phyloP scores from a whole-genome alignment of 2,329 filamentous ascomycete genomes.

The Trichoderma sp. region DNA sequence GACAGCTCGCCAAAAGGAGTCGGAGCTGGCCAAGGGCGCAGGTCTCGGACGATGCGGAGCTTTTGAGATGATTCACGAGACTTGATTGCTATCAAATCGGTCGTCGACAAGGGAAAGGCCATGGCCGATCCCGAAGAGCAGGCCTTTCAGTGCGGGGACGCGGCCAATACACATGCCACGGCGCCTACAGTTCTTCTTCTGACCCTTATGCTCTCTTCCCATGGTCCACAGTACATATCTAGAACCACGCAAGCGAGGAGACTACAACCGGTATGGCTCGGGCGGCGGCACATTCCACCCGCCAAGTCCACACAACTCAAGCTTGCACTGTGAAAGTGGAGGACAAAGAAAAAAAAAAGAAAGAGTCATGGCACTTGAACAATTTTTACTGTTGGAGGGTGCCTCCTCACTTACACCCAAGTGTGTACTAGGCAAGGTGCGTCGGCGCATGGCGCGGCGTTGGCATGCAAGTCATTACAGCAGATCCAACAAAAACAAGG shows the following conservation, averaged over 20 bases:
- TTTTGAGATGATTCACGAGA: constrained; percentile 13
- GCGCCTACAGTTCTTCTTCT: constrained; percentile 1
- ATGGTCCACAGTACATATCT: constrained; percentile 17
- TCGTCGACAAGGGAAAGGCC: constrained; percentile 18
- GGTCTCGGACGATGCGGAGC: constrained; percentile 17
- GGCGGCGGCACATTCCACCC: constrained; percentile 23
- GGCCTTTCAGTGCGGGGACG: constrained; percentile 17
- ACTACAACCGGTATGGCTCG: constrained; percentile 17
- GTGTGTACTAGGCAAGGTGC: constrained; percentile 2
- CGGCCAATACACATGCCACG: not conserved
- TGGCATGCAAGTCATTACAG: constrained; percentile 26
- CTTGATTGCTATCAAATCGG: constrained; percentile 12
- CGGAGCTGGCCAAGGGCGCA: not conserved
- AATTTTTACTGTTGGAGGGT: not conserved
- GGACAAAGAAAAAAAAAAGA: not conserved
- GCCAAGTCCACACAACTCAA: constrained; percentile 13
- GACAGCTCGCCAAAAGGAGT: constrained; percentile 6
- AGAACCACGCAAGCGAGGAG: constrained; percentile 7
- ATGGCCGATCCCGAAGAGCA: constrained; percentile 2
- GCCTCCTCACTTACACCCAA: constrained; percentile 17
- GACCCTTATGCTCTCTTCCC: not conserved
- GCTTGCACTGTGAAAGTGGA: constrained; percentile 24
- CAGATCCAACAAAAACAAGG: constrained; percentile 23
- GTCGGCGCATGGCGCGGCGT: constrained; percentile 20
- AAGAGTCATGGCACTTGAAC: constrained; percentile 6